Conservation (phyloP, 768 basidiomycete species). For the Tylopilus subfusipes region DNA sequence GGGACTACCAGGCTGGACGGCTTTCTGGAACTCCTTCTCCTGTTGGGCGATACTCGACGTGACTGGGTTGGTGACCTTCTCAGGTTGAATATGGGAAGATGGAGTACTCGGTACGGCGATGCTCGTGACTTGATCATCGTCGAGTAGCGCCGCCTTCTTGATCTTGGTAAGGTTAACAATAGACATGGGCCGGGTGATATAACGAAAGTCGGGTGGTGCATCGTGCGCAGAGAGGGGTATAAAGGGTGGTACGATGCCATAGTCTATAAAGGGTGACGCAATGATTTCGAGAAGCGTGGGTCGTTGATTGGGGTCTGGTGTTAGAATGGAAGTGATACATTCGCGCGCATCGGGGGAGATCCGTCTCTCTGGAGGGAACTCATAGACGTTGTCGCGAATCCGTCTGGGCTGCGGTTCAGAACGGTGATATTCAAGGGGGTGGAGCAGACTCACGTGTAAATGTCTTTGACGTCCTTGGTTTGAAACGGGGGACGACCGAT, state of each 20-base stretch:
- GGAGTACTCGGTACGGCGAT: constrained; percentile 42
- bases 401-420: constrained; percentile 47
- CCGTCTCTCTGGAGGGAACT: constrained; percentile 75
- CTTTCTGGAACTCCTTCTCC: constrained; percentile 96
- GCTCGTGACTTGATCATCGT: constrained; percentile 51
- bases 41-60: constrained; percentile 72
- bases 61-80: constrained; percentile 37
- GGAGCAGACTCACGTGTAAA: constrained; percentile 71
- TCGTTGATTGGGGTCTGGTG: constrained; percentile 75
- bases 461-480: constrained; percentile 95
- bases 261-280: constrained; percentile 77
- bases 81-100: constrained; percentile 13
- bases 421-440: not conserved
- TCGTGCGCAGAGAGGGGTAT: constrained; percentile 82
- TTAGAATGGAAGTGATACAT: constrained; percentile 82
- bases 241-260: constrained; percentile 74
- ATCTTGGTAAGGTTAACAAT: constrained; percentile 68
- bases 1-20: constrained; percentile 91
- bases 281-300: constrained; percentile 85
- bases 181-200: constrained; percentile 57
- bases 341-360: constrained; percentile 71
- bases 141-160: constrained; percentile 58
- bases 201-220: constrained; percentile 67
- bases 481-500: constrained; percentile 98
- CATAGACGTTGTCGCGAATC: constrained; percentile 91